Evolutionary conservation across 2,329 filamentous ascomycete genomes (phyloP).

Genomic region (Immersiporthe knoxdaviesiana): DNA sequence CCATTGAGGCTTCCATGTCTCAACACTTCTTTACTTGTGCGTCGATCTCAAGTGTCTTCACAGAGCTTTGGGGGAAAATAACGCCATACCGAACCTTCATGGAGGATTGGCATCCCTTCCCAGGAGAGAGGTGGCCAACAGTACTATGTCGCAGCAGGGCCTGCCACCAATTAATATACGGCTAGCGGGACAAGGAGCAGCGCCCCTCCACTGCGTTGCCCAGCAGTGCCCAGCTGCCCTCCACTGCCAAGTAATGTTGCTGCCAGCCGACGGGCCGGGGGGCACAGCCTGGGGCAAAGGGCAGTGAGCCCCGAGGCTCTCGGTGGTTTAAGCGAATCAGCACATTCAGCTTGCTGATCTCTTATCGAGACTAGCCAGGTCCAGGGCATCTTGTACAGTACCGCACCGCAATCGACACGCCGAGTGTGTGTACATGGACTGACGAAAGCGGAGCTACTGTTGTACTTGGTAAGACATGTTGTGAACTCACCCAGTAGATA

Average conservation of each 20-base stretch:
- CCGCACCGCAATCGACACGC: background rate
- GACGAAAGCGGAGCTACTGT: background rate
- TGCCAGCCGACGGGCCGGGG: background rate
- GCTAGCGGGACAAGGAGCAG: background rate
- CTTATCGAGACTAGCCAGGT: background rate
- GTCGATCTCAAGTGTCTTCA: too few species aligned
- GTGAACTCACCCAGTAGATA: background rate
- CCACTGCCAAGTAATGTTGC: background rate
- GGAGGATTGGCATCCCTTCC: background rate
- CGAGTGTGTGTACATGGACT: background rate
- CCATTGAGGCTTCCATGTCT: too few species aligned
- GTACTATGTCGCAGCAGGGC: background rate
- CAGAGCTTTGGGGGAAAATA: background rate
- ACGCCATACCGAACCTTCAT: background rate
- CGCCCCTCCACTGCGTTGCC: background rate
- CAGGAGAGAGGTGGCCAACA: background rate
- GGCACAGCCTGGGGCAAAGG: background rate
- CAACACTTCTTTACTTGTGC: too few species aligned
- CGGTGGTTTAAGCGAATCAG: background rate
- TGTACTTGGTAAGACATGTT: too few species aligned
- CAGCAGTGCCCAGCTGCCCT: background rate
- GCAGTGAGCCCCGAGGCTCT: too few species aligned
- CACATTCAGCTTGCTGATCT: background rate
- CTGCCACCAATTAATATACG: background rate
- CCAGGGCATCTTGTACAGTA: background rate